phyloP scores from a whole-genome alignment of 2,329 filamentous ascomycete genomes.

The Stemphylium lycopersici region DNA sequence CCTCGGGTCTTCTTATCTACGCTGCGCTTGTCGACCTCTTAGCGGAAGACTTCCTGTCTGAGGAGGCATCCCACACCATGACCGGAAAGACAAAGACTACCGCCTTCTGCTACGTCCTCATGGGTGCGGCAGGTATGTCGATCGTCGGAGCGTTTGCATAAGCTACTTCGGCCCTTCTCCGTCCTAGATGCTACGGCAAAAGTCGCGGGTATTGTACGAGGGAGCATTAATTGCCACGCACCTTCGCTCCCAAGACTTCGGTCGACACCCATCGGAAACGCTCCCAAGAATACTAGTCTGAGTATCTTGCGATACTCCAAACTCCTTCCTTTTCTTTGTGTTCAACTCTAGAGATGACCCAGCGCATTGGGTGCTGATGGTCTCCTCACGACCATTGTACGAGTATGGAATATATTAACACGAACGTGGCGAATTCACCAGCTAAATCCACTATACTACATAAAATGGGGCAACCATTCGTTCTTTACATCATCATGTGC shows the following conservation, averaged over 20 bases:
- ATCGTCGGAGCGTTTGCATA: conserved; percentile 15
- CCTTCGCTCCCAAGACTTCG: background rate
- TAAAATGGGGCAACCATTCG: conserved; percentile 45
- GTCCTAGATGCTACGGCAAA: background rate
- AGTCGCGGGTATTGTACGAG: background rate
- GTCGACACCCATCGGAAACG: background rate
- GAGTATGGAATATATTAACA: conserved; percentile 21
- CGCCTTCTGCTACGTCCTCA: conserved; percentile 55
- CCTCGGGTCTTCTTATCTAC: conserved; percentile 66
- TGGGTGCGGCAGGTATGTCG: conserved; percentile 48
- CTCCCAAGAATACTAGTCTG: background rate
- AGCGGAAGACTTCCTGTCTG: conserved; percentile 68
- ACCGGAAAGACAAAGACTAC: conserved; percentile 59
- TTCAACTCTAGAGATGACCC: background rate
- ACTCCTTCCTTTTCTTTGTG: background rate
- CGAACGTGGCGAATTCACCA: background rate
- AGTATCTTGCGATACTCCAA: background rate
- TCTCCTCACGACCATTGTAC: conserved; percentile 18
- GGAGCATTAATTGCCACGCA: background rate
- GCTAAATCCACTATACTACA: conserved; percentile 22
- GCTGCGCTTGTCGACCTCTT: conserved; percentile 68
- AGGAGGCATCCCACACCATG: conserved; percentile 54
- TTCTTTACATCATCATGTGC: conserved; percentile 40
- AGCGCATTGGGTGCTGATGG: background rate
- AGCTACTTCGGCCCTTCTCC: background rate